A percentile compares a stretch with the other conserved stretches of the same genome.
phyloP scores from a whole-genome alignment of 1,284 basidiomycete species.

The Ustilago crameri region DNA sequence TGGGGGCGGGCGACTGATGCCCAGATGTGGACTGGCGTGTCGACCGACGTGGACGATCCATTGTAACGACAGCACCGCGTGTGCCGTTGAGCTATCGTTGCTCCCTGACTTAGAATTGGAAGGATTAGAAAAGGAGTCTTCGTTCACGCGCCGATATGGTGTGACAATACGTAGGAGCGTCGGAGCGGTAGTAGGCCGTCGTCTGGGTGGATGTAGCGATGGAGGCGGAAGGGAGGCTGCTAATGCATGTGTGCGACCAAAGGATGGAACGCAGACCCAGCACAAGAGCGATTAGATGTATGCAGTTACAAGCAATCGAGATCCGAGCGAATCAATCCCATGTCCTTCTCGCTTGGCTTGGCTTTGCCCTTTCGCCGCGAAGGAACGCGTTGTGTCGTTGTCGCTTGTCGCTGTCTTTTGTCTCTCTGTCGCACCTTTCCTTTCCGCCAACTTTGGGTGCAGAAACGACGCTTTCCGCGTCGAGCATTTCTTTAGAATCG shows the following conservation, averaged over 20 bases:
- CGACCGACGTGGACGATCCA: conserved; percentile 49
- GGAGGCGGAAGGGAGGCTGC: background rate
- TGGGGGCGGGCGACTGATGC: conserved; percentile 29
- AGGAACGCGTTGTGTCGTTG: conserved; percentile 9
- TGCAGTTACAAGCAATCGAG: too few species aligned
- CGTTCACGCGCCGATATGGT: too few species aligned
- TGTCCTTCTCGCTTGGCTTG: background rate
- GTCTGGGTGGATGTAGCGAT: background rate
- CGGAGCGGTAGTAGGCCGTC: too few species aligned
- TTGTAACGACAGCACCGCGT: conserved; percentile 1
- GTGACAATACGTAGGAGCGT: too few species aligned
- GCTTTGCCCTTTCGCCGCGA: conserved; percentile 1
- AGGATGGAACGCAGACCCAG: background rate
- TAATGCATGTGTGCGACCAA: background rate
- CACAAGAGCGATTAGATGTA: too few species aligned
- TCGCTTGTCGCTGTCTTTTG: background rate
- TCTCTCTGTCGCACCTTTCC: too few species aligned
- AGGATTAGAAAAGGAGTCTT: background rate
- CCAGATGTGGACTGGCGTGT: conserved; percentile 40
- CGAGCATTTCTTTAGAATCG: too few species aligned
- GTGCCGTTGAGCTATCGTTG: background rate
- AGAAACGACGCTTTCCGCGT: conserved; percentile 6
- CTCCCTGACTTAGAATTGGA: background rate
- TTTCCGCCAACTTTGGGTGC: background rate
- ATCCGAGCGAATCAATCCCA: background rate